Percentiles rank a stretch among this genome's conserved stretches.
Conservation (phyloP, 2,329 filamentous ascomycete species). For the Hymenoscyphus infarciens region DNA sequence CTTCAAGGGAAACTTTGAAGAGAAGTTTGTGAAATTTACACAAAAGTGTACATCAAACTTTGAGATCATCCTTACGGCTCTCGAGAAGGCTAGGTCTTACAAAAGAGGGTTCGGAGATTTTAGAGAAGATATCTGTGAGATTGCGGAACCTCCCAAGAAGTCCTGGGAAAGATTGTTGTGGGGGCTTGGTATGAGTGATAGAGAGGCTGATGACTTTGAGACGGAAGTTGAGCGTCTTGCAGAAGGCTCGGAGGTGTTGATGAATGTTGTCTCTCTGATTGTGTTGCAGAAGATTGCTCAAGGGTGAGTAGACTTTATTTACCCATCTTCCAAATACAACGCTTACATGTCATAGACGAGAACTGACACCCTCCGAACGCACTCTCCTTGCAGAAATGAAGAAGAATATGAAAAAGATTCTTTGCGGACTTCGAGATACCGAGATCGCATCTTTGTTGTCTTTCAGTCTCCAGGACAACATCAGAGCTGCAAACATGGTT, state of each 20-base stretch:
- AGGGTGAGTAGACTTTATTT: slow-evolving; percentile 6
- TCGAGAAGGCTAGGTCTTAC: background rate
- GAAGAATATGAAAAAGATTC: slow-evolving; percentile 3
- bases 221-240: background rate
- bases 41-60: background rate
- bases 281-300: slow-evolving; percentile 21
- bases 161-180: background rate
- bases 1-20: background rate
- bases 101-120: background rate
- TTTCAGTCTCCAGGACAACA: background rate
- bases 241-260: background rate
- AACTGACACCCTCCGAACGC: background rate
- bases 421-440: background rate
- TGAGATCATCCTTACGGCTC: background rate
- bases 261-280: slow-evolving; percentile 10
- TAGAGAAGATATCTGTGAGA: background rate
- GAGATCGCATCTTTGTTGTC: slow-evolving; percentile 1
- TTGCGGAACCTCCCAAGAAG: background rate
- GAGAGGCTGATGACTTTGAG: background rate
- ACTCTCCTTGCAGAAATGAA: background rate
- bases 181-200: background rate
- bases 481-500: background rate
- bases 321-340: background rate
- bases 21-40: background rate
- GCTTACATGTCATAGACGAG: background rate